Conservation (phyloP, 345 rosid genomes). For the Turnera subulata region DNA sequence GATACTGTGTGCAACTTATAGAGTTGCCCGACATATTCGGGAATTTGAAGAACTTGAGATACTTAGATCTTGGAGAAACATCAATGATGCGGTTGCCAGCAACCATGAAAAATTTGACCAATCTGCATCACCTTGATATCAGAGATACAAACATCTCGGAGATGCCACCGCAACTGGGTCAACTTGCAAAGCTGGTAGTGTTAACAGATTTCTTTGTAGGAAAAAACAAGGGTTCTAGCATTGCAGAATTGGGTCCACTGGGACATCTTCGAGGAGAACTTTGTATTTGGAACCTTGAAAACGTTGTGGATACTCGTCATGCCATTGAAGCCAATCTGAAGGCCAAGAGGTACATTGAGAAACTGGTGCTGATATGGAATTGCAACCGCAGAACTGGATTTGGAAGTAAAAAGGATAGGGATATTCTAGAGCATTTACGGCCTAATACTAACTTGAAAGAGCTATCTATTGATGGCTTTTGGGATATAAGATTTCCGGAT, state of each 20-base stretch:
- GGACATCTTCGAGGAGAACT: slow-evolving; percentile 10
- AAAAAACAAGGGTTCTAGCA: neutral
- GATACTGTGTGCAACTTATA: neutral
- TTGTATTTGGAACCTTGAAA: slow-evolving; percentile 6
- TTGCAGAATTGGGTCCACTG: slow-evolving; percentile 13
- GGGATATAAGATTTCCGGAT: slow-evolving; percentile 8
- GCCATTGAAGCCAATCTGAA: slow-evolving; percentile 16
- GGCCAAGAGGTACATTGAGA: slow-evolving; percentile 5
- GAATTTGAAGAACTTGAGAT: slow-evolving; percentile 2
- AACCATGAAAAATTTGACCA: neutral
- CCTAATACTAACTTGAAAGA: slow-evolving; percentile 1
- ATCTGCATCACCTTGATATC: too few relatives aligned
- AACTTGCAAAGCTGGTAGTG: slow-evolving; percentile 6
- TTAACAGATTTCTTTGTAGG: slow-evolving; percentile 11
- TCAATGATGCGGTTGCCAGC: slow-evolving; percentile 1
- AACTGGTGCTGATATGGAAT: slow-evolving; percentile 3
- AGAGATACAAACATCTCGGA: too few relatives aligned
- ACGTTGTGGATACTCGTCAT: slow-evolving; percentile 5
- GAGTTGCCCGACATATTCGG: slow-evolving; percentile 7
- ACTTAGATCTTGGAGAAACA: neutral
- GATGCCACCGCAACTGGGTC: slow-evolving; percentile 18
- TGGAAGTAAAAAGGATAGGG: too few relatives aligned
- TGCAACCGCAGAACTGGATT: too few relatives aligned
- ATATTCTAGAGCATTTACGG: slow-evolving; percentile 6
- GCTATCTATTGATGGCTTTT: slow-evolving; percentile 2